A percentile compares a stretch with the other conserved stretches of the same genome.
These are phyloP conservation scores for Phytopythium chamaehyphon DNA, from an alignment of 352 stramenopile species.

Conservation along the genomic window DNA sequence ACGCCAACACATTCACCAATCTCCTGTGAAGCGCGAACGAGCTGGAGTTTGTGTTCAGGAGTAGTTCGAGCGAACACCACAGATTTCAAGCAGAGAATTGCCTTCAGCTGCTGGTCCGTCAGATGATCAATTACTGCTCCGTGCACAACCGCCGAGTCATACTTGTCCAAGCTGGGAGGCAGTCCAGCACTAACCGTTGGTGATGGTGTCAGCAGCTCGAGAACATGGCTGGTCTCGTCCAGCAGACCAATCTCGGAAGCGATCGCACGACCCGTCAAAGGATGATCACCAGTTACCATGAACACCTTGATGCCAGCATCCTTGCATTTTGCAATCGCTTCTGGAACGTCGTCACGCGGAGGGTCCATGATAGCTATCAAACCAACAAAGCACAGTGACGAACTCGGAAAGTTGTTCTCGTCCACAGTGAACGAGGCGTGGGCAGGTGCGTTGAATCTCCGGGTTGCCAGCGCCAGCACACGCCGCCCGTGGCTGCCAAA, in stretches of 20 bases:
- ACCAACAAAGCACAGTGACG: constrained; percentile 75
- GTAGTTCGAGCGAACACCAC: constrained; percentile 95
- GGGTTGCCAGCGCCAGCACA: constrained; percentile 40
- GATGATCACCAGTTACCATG: constrained; percentile 92
- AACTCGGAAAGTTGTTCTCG: constrained; percentile 30
- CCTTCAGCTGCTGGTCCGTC: constrained; percentile 23
- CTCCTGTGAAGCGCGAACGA: constrained; percentile 16
- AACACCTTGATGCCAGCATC: constrained; percentile 87
- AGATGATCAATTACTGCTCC: constrained; percentile 26
- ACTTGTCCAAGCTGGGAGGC: constrained; percentile 22
- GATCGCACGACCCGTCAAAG: constrained; percentile 83
- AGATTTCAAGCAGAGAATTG: constrained; percentile 33
- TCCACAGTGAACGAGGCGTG: constrained; percentile 25
- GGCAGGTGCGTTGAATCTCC: constrained; percentile 18
- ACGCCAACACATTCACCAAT: constrained; percentile 47
- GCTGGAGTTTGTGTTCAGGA: constrained; percentile 26
- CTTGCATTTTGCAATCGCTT: constrained; percentile 76
- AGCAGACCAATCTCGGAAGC: constrained; percentile 82
- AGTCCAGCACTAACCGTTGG: constrained; percentile 6
- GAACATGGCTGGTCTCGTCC: constrained; percentile 28
- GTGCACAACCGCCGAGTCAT: constrained; percentile 65
- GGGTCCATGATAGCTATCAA: constrained; percentile 93
- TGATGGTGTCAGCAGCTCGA: constrained; percentile 25
- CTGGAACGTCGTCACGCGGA: constrained; percentile 66
- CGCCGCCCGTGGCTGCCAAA: constrained; percentile 40